Evolutionary conservation across 495 filamentous ascomycete genomes (phyloP), one percentile per base, ranked within the genome.

Genomic region (Penicillium canariense): DNA sequence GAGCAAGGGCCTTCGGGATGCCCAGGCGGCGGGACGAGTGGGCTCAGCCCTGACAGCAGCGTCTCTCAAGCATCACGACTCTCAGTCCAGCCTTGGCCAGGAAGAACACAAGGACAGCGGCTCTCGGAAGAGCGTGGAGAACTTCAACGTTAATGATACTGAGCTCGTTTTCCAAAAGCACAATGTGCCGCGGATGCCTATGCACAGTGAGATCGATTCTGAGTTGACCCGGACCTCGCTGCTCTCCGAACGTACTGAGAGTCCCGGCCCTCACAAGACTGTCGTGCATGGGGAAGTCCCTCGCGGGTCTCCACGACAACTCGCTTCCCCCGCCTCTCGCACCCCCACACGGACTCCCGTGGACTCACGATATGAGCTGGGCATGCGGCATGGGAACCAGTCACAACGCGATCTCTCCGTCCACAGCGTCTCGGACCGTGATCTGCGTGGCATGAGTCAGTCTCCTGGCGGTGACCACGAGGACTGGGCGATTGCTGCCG

Each of bases 181-280:
- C 54, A 80, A 80, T 40, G 72, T 82, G n/a, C 84, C 90, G 11
- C 88, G 87, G 1, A 88, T 96, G 86, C 92, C 91, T 2, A 79
- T 95, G 64, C 84, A 84, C 66, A 95, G 91, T 68, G 89, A 89
- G 38, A 81, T 95, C 25, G 81, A 88, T 27, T 95, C 91, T 0
- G 91, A 96, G 23, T 67, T 96, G 44, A 97, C 94, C 3, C 81
- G 94, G 65, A 85, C 87, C 31, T 97, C 95, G 0, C 88, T 98
- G 52, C 76, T 96, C 10, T 92, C 94, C 5, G 86, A 89, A 32
- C 83, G 87, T 22, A 91, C 89, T 0, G 88, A 57, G 70, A 86
- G 56, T 82, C 89, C 48, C 58, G 58, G 55, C 31, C 57, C 63
- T 20, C 66, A 63, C 38, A 56, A 59, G 48, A 60, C 69, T 15